Evolutionary conservation across 2,329 filamentous ascomycete genomes (phyloP).

Genomic region (Botryotinia globosa): DNA sequence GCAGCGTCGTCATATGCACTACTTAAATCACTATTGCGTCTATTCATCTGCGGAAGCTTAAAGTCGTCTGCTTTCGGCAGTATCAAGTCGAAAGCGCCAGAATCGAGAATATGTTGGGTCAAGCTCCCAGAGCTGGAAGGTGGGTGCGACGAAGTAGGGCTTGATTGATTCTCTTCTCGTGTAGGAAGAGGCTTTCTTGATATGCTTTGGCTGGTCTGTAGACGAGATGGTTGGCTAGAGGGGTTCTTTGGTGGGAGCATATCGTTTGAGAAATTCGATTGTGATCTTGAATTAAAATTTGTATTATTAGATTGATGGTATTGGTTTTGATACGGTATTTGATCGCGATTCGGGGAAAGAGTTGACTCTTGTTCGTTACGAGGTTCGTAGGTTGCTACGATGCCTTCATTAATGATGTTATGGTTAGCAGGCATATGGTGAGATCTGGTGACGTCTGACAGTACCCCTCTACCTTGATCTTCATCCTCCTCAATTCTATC

Average conservation of each 20-base stretch:
- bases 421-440: conserved; percentile 39
- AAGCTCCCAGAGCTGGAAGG: conserved; percentile 43
- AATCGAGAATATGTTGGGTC: conserved; percentile 45
- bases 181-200: conserved; percentile 52
- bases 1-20: conserved; percentile 59
- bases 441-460: conserved; percentile 37
- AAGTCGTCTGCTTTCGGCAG: conserved; percentile 23
- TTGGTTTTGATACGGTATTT: conserved; percentile 23
- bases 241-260: conserved; percentile 4
- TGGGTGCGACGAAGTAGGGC: conserved; percentile 41
- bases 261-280: conserved; percentile 24
- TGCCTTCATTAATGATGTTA: conserved; percentile 38
- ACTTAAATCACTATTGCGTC: conserved; percentile 41
- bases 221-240: conserved; percentile 20
- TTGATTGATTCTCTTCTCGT: conserved; percentile 41
- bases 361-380: conserved; percentile 10
- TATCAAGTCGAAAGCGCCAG: conserved; percentile 48
- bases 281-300: conserved; percentile 24
- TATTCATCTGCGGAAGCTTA: conserved; percentile 29
- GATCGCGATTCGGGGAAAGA: conserved; percentile 23
- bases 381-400: conserved; percentile 35
- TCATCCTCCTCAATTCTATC: conserved; percentile 36
- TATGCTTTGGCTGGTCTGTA: conserved; percentile 45
- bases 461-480: conserved; percentile 42
- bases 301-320: conserved; percentile 2